Base-by-base conservation (phyloP, 768 basidiomycete genomes). In the Hericium coralloides region DNA sequence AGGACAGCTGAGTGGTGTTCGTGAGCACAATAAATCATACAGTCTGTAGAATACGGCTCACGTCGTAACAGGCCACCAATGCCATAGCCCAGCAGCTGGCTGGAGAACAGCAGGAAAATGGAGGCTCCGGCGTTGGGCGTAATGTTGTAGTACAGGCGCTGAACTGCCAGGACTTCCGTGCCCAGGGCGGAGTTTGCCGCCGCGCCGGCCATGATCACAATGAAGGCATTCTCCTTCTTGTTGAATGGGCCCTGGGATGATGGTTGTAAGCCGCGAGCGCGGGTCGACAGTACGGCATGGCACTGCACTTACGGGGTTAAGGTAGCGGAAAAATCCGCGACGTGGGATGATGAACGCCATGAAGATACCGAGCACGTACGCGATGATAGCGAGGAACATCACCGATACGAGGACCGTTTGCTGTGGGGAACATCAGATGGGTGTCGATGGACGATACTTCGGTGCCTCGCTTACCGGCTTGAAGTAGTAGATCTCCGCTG, bases 401-500 rank as follows among this genome's bases (percentile, higher is more conserved):
- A 73, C 71, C 9, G 79, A 81, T 2, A 82, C 76, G 12, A 64
- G 25, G 25, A 81, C 68, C 0, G 76, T 79, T 79, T 80, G 79
- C 79, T 81, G 49, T 17, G 2, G 38, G 45, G 10, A 12, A 57
- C 55, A 15, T 38, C 31, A 48, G 15, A 12, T 43, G 17, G 12
- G 14, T 0, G 23, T 43, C 9, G 10, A 26, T 39, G 7, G 20
- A 48, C 12, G 26, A 43, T 14, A 43, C 25, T 14, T 20, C 20
- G 38, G 6, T 20, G 17, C 38, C 12, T 37, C 8, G 51, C 69
- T 56, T 62, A 78, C 80, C 3, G 80, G 79, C 66, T 82, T 81
- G 67, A 81, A 83, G 63, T 82, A 83, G 65, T 81, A 82, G 25
- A 83, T 82, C 60, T 83, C 75, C 37, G 79, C 79, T 80, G 55